Percentiles rank a stretch among this genome's conserved stretches.
phyloP scores from a whole-genome alignment of 768 basidiomycete species.

The Pilatotrama ljubarskyi region DNA sequence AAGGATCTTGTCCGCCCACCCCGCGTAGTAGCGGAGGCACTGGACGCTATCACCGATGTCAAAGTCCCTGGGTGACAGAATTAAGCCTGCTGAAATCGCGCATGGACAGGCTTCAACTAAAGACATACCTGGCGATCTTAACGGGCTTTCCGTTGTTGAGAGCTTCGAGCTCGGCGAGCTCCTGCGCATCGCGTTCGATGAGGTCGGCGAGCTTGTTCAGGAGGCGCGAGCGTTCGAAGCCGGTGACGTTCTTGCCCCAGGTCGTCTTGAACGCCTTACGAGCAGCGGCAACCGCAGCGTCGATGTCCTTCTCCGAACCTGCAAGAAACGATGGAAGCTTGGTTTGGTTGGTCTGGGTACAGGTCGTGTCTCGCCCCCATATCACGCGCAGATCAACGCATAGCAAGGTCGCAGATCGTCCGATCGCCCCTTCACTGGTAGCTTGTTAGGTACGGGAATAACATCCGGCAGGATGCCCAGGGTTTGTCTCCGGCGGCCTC shows the following conservation, averaged over 20 bases:
- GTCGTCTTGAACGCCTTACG: conserved; percentile 79
- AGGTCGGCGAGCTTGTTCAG: conserved; percentile 87
- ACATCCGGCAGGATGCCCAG: not conserved
- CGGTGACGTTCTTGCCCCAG: conserved; percentile 90
- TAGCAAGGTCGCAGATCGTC: not conserved
- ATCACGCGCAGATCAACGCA: not conserved
- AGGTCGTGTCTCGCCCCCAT: not conserved
- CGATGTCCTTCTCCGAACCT: conserved; percentile 78
- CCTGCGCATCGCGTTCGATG: conserved; percentile 81
- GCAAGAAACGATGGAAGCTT: not conserved
- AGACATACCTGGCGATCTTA: conserved; percentile 49
- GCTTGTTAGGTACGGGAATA: not conserved
- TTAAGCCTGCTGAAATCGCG: not conserved
- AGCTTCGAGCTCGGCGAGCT: conserved; percentile 80
- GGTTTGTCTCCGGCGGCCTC: not conserved
- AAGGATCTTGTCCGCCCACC: conserved; percentile 92
- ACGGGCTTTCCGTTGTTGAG: conserved; percentile 94
- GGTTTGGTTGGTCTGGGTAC: not conserved
- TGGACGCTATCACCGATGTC: conserved; percentile 79
- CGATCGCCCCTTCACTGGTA: not conserved
- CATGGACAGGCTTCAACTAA: conserved; percentile 10
- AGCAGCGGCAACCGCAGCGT: conserved; percentile 81
- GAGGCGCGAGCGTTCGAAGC: conserved; percentile 76
- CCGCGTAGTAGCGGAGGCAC: conserved; percentile 89
- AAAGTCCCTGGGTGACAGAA: conserved; percentile 54